These are phyloP conservation scores for Eucalyptus pauciflora DNA, from an alignment of 345 rosid genomes.

Conservation along the genomic window DNA sequence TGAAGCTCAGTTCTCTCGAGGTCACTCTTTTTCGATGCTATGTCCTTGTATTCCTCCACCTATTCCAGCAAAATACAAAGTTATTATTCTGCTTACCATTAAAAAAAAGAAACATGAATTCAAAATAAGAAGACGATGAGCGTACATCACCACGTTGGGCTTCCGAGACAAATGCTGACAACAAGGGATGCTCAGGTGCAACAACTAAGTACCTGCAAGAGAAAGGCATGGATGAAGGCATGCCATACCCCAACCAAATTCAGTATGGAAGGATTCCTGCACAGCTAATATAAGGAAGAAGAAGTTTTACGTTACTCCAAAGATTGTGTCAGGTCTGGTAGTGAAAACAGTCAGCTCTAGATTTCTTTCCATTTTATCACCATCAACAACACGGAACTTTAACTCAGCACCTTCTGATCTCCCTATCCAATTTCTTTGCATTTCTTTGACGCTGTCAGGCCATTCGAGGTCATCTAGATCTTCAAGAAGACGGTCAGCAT, in stretches of 20 bases:
- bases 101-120: background rate
- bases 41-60: slow-evolving; percentile 80
- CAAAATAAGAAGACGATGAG: background rate
- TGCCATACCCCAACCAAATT: background rate
- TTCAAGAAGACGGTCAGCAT: slow-evolving; percentile 86
- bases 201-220: slow-evolving; percentile 74
- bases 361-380: slow-evolving; percentile 40
- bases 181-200: slow-evolving; percentile 76
- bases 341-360: slow-evolving; percentile 58
- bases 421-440: slow-evolving; percentile 97
- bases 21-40: slow-evolving; percentile 79
- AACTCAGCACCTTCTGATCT: slow-evolving; percentile 86
- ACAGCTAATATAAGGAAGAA: background rate
- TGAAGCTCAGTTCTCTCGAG: slow-evolving; percentile 97
- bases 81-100: background rate
- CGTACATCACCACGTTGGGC: slow-evolving; percentile 44
- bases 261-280: background rate
- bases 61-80: slow-evolving; percentile 1
- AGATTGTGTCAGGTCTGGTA: slow-evolving; percentile 84
- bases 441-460: slow-evolving; percentile 92
- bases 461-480: slow-evolving; percentile 90
- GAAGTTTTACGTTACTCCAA: slow-evolving; percentile 73
- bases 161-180: slow-evolving; percentile 41
- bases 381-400: slow-evolving; percentile 48
- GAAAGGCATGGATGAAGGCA: background rate